Evolutionary conservation across 2,329 filamentous ascomycete genomes (phyloP).

Genomic region (Talaromyces islandicus): DNA sequence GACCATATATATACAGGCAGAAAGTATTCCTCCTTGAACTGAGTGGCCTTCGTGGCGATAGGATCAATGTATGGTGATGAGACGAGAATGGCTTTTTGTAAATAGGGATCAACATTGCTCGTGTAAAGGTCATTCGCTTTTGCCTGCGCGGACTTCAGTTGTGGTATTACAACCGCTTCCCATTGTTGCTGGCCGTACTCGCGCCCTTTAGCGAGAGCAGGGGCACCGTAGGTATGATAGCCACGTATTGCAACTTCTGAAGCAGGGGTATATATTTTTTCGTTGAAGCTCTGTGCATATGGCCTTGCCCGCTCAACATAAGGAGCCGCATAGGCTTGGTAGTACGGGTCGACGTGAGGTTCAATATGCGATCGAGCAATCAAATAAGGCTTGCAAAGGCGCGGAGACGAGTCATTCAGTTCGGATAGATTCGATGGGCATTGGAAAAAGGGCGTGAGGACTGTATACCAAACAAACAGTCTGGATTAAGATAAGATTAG

Average conservation of each 20-base stretch:
- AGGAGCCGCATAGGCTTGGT: constrained; percentile 73
- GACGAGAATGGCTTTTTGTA: constrained; percentile 54
- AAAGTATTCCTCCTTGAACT: constrained; percentile 66
- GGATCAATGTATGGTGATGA: constrained; percentile 68
- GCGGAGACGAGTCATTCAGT: constrained; percentile 64
- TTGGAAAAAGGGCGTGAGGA: constrained; percentile 72
- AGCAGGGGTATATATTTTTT: constrained; percentile 62
- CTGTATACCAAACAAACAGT: constrained; percentile 76
- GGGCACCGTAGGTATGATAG: constrained; percentile 67
- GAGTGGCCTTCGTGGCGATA: constrained; percentile 55
- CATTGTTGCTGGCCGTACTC: constrained; percentile 66
- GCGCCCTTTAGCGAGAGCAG: constrained; percentile 62
- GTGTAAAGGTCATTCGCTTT: constrained; percentile 63
- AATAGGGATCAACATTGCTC: constrained; percentile 64
- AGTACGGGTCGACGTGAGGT: constrained; percentile 79
- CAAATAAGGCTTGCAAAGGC: constrained; percentile 75
- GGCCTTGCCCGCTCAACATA: constrained; percentile 73
- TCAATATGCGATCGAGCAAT: constrained; percentile 59
- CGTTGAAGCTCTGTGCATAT: constrained; percentile 57
- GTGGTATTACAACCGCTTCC: constrained; percentile 71
- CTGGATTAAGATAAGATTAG: constrained; percentile 42
- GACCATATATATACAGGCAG: constrained; percentile 70
- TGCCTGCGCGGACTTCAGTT: constrained; percentile 59
- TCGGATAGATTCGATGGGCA: constrained; percentile 68
- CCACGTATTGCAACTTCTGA: constrained; percentile 56